A percentile compares a stretch with the other conserved stretches of the same genome.
Evolutionary conservation across 2,329 filamentous ascomycete genomes (phyloP).

Genomic region (Trichoderma aggressivum): DNA sequence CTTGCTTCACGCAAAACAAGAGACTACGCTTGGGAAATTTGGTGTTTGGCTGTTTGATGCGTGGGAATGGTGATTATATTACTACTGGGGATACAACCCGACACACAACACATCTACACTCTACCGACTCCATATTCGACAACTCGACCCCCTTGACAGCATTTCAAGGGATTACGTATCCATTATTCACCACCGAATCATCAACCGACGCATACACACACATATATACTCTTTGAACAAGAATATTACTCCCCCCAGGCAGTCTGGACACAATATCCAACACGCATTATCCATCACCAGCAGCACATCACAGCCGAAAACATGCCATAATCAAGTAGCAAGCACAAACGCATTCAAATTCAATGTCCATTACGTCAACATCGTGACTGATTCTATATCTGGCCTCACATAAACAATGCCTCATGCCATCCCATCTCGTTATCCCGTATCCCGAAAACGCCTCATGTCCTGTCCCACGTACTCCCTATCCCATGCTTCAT

Average conservation of each 20-base stretch:
- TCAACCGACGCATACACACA: background rate
- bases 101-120: background rate
- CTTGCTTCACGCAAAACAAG: background rate
- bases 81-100: background rate
- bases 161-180: background rate
- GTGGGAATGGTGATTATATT: background rate
- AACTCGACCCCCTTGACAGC: background rate
- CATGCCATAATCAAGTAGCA: background rate
- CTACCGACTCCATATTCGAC: background rate
- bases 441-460: conserved; percentile 5
- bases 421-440: background rate
- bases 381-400: background rate
- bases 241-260: background rate
- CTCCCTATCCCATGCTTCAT: background rate
- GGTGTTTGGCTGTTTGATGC: background rate
- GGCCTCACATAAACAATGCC: conserved; percentile 11
- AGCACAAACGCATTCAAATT: background rate
- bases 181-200: background rate
- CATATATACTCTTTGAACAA: background rate
- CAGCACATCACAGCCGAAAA: background rate
- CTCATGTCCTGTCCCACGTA: background rate
- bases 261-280: background rate
- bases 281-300: background rate
- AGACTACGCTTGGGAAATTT: background rate
- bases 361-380: conserved; percentile 2